Conservation (phyloP, 140 eudicot species). For the Anethum foeniculum region DNA sequence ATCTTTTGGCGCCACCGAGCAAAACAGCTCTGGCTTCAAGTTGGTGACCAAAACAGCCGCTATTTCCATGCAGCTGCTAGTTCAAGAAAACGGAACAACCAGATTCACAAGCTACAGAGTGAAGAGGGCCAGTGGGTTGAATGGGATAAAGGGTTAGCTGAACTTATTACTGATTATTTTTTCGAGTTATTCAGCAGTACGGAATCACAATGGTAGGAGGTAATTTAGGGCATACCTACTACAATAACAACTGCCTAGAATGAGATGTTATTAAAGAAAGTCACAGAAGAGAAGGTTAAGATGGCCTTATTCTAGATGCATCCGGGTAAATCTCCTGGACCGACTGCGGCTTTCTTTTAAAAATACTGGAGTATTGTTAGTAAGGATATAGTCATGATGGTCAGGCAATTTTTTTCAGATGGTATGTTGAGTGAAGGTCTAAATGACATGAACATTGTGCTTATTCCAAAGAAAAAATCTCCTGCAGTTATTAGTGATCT, state of each 20-base stretch:
- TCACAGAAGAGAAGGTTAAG: not conserved
- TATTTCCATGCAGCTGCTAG: not conserved
- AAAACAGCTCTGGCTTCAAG: not conserved
- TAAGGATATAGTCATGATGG: not conserved
- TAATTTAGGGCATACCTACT: not conserved
- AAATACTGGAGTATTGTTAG: not conserved
- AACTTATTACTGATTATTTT: not conserved
- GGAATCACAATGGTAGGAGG: not conserved
- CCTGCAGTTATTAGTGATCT: no score
- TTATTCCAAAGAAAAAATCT: no score
- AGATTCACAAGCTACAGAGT: not conserved
- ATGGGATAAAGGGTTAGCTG: not conserved
- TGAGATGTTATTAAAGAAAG: no score
- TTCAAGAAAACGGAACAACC: not conserved
- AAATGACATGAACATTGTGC: no score
- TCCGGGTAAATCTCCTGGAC: not conserved
- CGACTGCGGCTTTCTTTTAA: not conserved
- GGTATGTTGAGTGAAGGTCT: accelerated
- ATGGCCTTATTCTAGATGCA: not conserved
- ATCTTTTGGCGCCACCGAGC: not conserved
- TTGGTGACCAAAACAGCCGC: not conserved
- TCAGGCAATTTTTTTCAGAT: not conserved
- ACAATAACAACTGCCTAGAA: not conserved
- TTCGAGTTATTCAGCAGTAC: not conserved
- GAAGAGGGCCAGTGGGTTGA: not conserved